Evolutionary conservation across 2,329 filamentous ascomycete genomes (phyloP), one percentile per base, ranked within the genome.

Genomic region (Zasmidium citrigriseum): DNA sequence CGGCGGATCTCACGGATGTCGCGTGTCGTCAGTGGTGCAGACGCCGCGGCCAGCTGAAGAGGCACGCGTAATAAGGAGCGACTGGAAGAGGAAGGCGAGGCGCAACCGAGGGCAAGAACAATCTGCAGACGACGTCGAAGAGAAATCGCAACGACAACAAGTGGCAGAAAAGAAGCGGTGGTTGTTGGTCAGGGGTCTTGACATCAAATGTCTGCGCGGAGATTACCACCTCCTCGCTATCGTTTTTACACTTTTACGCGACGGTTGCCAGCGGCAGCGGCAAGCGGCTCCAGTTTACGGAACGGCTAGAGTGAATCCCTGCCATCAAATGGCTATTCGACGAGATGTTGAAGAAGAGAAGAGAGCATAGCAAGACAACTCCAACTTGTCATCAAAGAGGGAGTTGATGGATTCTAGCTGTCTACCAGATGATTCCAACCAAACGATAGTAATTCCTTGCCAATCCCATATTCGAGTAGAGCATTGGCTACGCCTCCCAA

Each of bases 11-110:
- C 24, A 45, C 50, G 51, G 55, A 54, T 49, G 51, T 53, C 55
- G 55, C 55, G 50, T 49, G 55, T 48, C 24, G n/a, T 44, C 49
- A 52, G 47, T 49, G 10, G 50, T 58, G 55, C 49, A 53, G 50
- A 24, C 46, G 22, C 22, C 20, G 38, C 18, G 22, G 29, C 34
- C 38, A 18, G 22, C 20, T 53, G 29, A 22, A 21, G 20, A 22
- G 50, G 27, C 4, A 44, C 4, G 46, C 41, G 24, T 12, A n/a
- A 47, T 18, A 52, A 55, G 48, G 57, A 59, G 41, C 25, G 57
- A 55, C 57, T 22, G 46, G 56, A 54, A 58, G 23, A n/a, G 4
- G 41, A 52, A 41, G 5, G 34, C 12, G 12, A 41, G 5, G 4
- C 7, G 34, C 34, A 9, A n/a, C 34, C 7, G 14, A 7, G 27